Base-by-base conservation (phyloP, 805 yeast genomes). In the Metschnikowia corniflorae region DNA sequence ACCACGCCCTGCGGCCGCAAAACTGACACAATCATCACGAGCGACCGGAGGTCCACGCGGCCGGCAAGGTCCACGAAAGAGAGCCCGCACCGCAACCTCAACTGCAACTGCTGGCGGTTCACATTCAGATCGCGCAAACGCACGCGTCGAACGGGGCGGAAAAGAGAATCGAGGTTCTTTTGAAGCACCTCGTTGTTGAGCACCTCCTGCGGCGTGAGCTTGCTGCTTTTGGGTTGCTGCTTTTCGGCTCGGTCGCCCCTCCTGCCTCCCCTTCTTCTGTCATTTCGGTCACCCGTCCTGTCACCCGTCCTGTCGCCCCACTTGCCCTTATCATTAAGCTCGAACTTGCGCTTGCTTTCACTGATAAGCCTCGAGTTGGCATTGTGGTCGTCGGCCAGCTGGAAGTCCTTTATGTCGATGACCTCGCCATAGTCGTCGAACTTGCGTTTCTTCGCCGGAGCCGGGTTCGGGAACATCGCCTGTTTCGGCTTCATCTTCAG, bases 361-460 rank as follows among this genome's bases (percentile, higher is more conserved):
- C 58, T 45, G 28, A 63, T 63, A 23, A 62, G 57, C 43, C 61
- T 59, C 16, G 48, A 55, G 40, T 63, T 62, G 23, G 60, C 53
- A 16, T 54, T 62, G 47, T 77, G 82, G 45, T 78, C 85, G 19
- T 44, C 50, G 31, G 68, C 65, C 37, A 71, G 71, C 44, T 70
- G 72, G 51, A 80, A 83, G 48, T 81, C 82, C 25, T 77, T 75
- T 28, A 73, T 72, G 43, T 82, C 80, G 15, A 89, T 79, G 2
- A 80, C 61, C 38, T 78, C 81, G 20, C 99, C 99, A 57, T 91
- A 93, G 47, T 91, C 97, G 54, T 93, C 97, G 31, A 71, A 64
- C 46, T 83, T 77, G 16, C 73, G 64, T 48, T 77, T 75, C 31
- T 69, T 73, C 6, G 53, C 43, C 17, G 47, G 45, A 1, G 75